These are phyloP conservation scores for Fusarium dlaminii DNA, from an alignment of 2,329 filamentous ascomycete genomes.

Conservation along the genomic window DNA sequence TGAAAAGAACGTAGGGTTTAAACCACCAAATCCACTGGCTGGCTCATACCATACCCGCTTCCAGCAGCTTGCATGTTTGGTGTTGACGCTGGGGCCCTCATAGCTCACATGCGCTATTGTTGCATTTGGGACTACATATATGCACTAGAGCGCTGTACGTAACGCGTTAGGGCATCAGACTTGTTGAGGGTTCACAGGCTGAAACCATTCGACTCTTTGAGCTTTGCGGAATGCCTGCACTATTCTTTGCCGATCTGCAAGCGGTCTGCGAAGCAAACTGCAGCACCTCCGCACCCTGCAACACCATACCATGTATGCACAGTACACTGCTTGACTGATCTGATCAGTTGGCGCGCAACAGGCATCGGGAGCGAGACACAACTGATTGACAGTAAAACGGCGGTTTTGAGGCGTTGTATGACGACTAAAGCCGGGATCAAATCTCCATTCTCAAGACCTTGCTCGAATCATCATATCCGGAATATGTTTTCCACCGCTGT, in stretches of 20 bases:
- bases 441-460: constrained; percentile 1
- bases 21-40: constrained; percentile 9
- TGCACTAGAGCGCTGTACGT: constrained; percentile 32
- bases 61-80: constrained; percentile 35
- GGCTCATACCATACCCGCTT: constrained; percentile 19
- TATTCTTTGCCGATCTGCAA: constrained; percentile 35
- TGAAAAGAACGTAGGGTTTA: neutral
- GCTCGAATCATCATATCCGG: constrained; percentile 10
- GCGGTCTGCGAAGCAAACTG: constrained; percentile 32
- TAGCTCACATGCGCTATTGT: constrained; percentile 4
- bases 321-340: constrained; percentile 8
- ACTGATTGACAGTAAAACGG: constrained; percentile 22
- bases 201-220: constrained; percentile 32
- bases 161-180: constrained; percentile 33
- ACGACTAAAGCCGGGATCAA: constrained; percentile 10
- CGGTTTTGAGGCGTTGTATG: constrained; percentile 10
- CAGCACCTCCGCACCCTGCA: constrained; percentile 28
- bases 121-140: constrained; percentile 29
- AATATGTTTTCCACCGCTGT: constrained; percentile 17
- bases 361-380: constrained; percentile 10
- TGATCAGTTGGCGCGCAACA: constrained; percentile 15
- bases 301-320: neutral
- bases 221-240: constrained; percentile 28
- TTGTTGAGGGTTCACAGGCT: constrained; percentile 35
- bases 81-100: constrained; percentile 25